Evolutionary conservation across 2,329 filamentous ascomycete species (phyloP).

Genomic region (Pseudocercospora musae): DNA sequence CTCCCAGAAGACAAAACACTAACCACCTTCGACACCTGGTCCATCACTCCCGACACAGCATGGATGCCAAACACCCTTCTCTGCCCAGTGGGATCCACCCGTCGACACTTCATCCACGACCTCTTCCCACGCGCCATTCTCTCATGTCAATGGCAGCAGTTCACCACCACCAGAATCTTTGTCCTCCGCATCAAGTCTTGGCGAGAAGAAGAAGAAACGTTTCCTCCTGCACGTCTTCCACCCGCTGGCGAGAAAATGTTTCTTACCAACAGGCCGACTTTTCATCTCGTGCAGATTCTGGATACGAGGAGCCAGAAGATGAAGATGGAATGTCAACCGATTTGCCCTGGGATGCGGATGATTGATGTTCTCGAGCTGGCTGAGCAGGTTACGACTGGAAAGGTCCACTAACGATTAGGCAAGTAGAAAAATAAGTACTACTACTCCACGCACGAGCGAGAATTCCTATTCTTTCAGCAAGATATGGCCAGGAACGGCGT

Average conservation of each 20-base stretch:
- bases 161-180: not conserved
- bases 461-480: too few species aligned
- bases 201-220: not conserved
- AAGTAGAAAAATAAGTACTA: too few species aligned
- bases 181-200: not conserved
- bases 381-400: not conserved
- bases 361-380: not conserved
- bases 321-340: not conserved
- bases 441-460: too few species aligned
- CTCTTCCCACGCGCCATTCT: not conserved
- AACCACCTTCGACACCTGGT: not conserved
- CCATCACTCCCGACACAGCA: not conserved
- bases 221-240: not conserved
- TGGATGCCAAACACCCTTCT: not conserved
- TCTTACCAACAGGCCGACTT: not conserved
- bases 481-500: not conserved
- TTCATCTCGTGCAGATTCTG: not conserved
- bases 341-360: not conserved
- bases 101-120: not conserved
- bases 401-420: too few species aligned
- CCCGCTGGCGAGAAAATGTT: not conserved
- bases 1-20: not conserved
- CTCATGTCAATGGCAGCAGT: not conserved
- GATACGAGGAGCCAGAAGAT: not conserved
- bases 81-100: not conserved